A percentile compares a stretch with the other conserved stretches of the same genome.
phyloP scores from a whole-genome alignment of 1,284 basidiomycete species.

The Wallemia hederae region DNA sequence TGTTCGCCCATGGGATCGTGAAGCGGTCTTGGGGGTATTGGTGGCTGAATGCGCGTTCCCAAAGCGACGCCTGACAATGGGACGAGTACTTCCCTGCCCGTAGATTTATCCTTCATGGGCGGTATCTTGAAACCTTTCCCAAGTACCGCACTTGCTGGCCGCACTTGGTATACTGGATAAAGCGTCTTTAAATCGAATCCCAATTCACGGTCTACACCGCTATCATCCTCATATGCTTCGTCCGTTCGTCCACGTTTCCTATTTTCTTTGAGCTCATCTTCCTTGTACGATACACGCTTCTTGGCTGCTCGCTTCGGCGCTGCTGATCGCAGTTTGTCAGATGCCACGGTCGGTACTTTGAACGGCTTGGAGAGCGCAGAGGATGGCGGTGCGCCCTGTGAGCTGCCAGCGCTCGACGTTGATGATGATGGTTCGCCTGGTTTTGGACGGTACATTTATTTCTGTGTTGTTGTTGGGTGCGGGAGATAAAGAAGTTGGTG shows the following conservation, averaged over 20 bases:
- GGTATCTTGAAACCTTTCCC: slow-evolving; percentile 50
- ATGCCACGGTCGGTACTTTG: not conserved
- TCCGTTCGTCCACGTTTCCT: not conserved
- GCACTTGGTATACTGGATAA: not conserved
- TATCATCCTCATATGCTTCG: not conserved
- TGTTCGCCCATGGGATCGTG: slow-evolving; percentile 95
- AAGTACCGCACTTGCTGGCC: not conserved
- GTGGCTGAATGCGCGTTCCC: slow-evolving; percentile 54
- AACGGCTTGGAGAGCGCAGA: not conserved
- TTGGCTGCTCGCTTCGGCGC: not conserved
- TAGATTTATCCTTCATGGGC: slow-evolving; percentile 40
- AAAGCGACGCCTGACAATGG: slow-evolving; percentile 43
- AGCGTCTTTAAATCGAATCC: not conserved
- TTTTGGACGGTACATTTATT: not conserved
- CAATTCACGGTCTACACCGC: not conserved
- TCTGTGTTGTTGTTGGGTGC: not conserved
- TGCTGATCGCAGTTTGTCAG: not conserved
- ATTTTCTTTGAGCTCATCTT: not conserved
- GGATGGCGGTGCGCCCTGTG: not conserved
- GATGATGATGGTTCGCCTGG: not conserved
- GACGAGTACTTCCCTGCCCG: slow-evolving; percentile 37
- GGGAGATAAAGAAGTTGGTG: not conserved
- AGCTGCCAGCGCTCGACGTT: not conserved
- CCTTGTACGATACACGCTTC: not conserved
- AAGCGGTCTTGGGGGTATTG: slow-evolving; percentile 62